phyloP scores from a whole-genome alignment of 2,329 filamentous ascomycete species.

The Orbilia ellipsospora region DNA sequence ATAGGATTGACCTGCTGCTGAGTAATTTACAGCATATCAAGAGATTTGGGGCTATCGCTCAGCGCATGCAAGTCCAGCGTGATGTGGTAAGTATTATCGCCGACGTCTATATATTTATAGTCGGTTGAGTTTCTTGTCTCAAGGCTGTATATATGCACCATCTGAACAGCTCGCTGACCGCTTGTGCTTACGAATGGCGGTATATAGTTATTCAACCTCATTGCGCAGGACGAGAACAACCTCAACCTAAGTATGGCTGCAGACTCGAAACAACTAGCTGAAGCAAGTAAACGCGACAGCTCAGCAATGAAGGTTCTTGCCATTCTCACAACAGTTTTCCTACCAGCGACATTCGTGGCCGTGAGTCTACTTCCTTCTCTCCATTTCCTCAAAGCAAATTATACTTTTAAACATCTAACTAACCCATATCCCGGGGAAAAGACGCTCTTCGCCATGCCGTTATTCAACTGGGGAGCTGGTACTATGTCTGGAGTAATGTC shows the following conservation, averaged over 20 bases:
- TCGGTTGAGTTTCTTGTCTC: no score
- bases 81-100: no score
- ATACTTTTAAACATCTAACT: not conserved
- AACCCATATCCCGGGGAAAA: not conserved
- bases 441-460: slow-evolving; percentile 36
- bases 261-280: slow-evolving; percentile 28
- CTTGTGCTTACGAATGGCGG: not conserved
- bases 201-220: slow-evolving; percentile 30
- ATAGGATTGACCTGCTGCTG: no score
- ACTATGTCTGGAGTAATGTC: slow-evolving; percentile 28
- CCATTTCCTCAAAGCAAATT: not conserved
- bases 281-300: slow-evolving; percentile 36
- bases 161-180: no score
- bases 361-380: not conserved
- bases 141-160: no score
- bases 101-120: no score
- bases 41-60: no score
- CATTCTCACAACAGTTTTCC: slow-evolving; percentile 26
- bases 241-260: slow-evolving; percentile 30
- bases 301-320: slow-evolving; percentile 39
- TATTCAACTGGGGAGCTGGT: slow-evolving; percentile 33
- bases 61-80: no score
- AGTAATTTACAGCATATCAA: no score
- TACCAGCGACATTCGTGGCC: slow-evolving; percentile 36
- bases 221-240: slow-evolving; percentile 28